Evolutionary conservation across 2,329 filamentous ascomycete genomes (phyloP), one percentile per base, ranked within the genome.

Genomic region (Endoconidiophora laricicola): DNA sequence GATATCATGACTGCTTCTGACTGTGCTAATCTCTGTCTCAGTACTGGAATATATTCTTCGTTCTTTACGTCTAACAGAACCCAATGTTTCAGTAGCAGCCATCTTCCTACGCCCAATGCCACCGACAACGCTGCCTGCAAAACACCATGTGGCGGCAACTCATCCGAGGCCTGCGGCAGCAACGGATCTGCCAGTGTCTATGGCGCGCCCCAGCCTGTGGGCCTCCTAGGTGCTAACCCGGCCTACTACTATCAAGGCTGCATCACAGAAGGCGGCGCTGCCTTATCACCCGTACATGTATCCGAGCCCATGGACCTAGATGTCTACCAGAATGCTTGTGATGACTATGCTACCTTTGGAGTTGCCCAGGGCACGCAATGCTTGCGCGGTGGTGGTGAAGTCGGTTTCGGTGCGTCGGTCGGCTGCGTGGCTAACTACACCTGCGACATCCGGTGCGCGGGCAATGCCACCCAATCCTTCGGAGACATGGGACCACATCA

Each of bases 221-320:
- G 46, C 1, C 10, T 47, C 1, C 26, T 45, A 6, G 43, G 46
- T 3, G 18, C 26, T 2, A 36, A 46, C 18, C 40, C 43, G 6
- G 12, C 43, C 4, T 53, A 53, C 43, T 49, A 46, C 20, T 49
- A 46, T 23, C 51, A 53, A 26, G 51, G 51, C 5, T 49, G 51
- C 29, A 46, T 37, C 38, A 42, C 51, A 2, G 39, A 38, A 9
- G 14, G 6, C n/a, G 33, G 18, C 3, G 14, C 12, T 4, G 36
- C 46, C 18, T 6, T 22, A 7, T 37, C n/a, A 6, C 39, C n/a
- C 16, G 23, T 46, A 14, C n/a, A 29, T 4, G 20, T 45, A 7
- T 42, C 37, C 9, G 23, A 37, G 16, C 9, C 37, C 12, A 50
- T 53, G 46, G 47, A 46, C 18, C 20, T 53, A 10, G 44, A 49